phyloP scores from a whole-genome alignment of 139 green algal genomes.

The Ettlia oleoabundans region DNA sequence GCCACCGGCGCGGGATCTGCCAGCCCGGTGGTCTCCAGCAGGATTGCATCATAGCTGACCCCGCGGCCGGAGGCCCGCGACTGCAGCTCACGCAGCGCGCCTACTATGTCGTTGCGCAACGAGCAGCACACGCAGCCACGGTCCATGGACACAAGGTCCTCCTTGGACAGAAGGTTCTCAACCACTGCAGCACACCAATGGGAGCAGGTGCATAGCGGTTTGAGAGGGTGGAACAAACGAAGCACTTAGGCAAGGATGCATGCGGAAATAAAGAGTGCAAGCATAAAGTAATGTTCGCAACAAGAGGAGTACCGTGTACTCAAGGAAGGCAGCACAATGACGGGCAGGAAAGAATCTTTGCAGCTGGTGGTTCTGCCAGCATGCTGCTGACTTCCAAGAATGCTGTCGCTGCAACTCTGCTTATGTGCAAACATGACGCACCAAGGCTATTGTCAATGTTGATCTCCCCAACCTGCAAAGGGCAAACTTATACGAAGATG shows the following conservation, averaged over 20 bases:
- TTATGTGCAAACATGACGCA: too few species aligned
- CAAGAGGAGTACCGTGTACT: too few species aligned
- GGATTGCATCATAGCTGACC: conserved; percentile 64
- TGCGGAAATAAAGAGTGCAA: too few species aligned
- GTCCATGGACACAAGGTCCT: conserved; percentile 84
- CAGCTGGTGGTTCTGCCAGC: too few species aligned
- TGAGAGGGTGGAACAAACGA: too few species aligned
- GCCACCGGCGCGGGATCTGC: conserved; percentile 85
- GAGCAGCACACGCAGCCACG: conserved; percentile 90
- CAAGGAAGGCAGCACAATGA: too few species aligned
- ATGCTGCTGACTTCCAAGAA: not conserved
- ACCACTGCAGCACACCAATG: too few species aligned
- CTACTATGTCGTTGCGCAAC: conserved; percentile 84
- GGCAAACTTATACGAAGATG: too few species aligned
- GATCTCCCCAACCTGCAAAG: conserved; percentile 74
- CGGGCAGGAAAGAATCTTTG: too few species aligned
- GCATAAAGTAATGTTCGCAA: too few species aligned
- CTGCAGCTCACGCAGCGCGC: conserved; percentile 77
- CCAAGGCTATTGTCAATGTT: conserved; percentile 48
- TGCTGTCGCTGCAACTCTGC: not conserved
- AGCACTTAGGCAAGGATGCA: too few species aligned
- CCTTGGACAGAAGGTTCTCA: conserved; percentile 74
- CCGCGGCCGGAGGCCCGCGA: conserved; percentile 24
- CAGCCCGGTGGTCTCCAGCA: conserved; percentile 88
- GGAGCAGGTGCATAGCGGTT: too few species aligned